These are phyloP conservation scores for Nannochloris sp. DNA, from an alignment of 139 green algal species.

Conservation along the genomic window DNA sequence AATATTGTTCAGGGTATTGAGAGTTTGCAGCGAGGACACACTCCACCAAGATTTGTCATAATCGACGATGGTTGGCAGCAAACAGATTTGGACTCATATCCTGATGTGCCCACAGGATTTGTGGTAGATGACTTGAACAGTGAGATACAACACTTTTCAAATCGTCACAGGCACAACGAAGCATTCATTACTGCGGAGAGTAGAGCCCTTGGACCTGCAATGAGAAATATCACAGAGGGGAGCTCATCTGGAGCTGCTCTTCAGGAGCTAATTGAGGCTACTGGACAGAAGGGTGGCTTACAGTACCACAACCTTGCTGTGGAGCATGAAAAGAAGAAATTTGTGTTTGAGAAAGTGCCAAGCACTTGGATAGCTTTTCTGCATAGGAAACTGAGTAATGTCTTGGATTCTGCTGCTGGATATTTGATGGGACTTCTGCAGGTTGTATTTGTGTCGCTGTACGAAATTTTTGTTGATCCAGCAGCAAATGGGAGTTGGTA, in stretches of 20 bases:
- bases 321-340: slow-evolving; percentile 3
- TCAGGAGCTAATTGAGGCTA: slow-evolving; percentile 15
- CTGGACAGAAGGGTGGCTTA: not conserved
- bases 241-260: slow-evolving; percentile 15
- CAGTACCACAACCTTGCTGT: slow-evolving; percentile 18
- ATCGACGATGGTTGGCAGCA: slow-evolving; percentile 68
- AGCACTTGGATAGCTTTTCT: too few relatives aligned
- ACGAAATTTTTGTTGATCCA: slow-evolving; percentile 56
- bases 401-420: slow-evolving; percentile 50
- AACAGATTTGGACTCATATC: slow-evolving; percentile 40
- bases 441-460: slow-evolving; percentile 60
- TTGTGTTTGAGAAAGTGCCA: not conserved
- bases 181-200: slow-evolving; percentile 28
- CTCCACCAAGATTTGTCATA: slow-evolving; percentile 63
- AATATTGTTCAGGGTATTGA: slow-evolving; percentile 24
- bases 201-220: slow-evolving; percentile 23
- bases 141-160: not conserved
- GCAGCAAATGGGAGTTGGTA: slow-evolving; percentile 42
- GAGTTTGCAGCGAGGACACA: slow-evolving; percentile 32
- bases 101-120: not conserved
- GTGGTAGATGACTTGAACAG: not conserved
- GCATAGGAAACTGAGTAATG: slow-evolving; percentile 32
- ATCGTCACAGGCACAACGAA: slow-evolving; percentile 4
- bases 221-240: slow-evolving; percentile 25
- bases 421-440: slow-evolving; percentile 50